phyloP scores from a whole-genome alignment of 371 early-diverging fungal genomes.

The Mortierella sp. region DNA sequence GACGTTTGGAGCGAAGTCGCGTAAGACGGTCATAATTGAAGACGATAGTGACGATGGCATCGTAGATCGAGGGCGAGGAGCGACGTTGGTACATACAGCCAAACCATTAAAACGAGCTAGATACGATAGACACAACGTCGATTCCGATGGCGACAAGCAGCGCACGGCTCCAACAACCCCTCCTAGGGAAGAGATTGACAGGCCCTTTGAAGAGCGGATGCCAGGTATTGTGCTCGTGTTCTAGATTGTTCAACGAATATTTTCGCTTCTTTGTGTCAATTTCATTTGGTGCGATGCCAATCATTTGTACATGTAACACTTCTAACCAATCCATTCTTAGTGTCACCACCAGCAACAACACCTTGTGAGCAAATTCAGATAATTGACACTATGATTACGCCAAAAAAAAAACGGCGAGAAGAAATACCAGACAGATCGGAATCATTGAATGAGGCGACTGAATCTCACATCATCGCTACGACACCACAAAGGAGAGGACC shows the following conservation, averaged over 20 bases:
- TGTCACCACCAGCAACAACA: neutral
- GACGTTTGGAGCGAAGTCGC: constrained; percentile 1
- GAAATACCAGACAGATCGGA: neutral
- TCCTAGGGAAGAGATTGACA: neutral
- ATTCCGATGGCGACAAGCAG: neutral
- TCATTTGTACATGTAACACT: neutral
- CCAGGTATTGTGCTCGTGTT: constrained; percentile 21
- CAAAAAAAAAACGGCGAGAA: neutral
- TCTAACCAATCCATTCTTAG: neutral
- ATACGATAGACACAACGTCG: neutral
- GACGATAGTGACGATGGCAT: constrained; percentile 10
- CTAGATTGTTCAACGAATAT: no score
- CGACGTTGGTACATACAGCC: neutral
- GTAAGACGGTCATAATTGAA: constrained; percentile 20
- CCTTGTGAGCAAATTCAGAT: neutral
- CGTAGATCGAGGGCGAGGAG: neutral
- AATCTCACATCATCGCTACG: neutral
- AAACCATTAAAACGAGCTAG: neutral
- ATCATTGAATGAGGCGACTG: neutral
- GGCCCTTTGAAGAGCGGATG: constrained; percentile 43
- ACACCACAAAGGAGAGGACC: constrained; percentile 7
- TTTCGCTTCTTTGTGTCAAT: no score
- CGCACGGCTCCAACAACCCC: neutral
- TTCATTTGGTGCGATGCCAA: neutral
- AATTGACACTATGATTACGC: neutral